Base-by-base conservation (phyloP, 225 moss, liverwort and hornwort species). In the Rhytidiadelphus loreus region DNA sequence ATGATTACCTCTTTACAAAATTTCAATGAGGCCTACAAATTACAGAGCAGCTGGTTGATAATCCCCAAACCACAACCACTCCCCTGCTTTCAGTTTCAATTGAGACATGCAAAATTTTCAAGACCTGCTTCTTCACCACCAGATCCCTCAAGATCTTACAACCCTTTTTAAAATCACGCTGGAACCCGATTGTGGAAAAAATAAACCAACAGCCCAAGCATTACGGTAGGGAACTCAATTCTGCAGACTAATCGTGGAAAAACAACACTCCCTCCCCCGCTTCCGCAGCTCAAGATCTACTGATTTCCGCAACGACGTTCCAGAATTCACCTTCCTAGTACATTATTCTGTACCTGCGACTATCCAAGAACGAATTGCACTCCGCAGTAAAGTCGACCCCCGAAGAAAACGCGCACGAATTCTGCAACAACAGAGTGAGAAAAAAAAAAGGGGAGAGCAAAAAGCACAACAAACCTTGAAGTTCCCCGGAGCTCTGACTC, bases 401-500 rank as follows among this genome's bases (percentile, higher is more conserved):
- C 56, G 3, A 44, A 68, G 53, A 23, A 29, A 81, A 11, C 44
- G 63, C 33, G 72, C 8, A 29, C 21, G 52, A 76, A 76, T 86
- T 86, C 29, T 39, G 52, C n/a, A 86, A 28, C n/a, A 62, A 14
- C 50, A 37, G n/a, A 14, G 75, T 15, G 58, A 12, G 2, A 64
- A 30, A 9, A 43, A 20, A 66, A 29, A 63, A 2, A n/a, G n/a
- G n/a, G n/a, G n/a, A 61, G 7, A 80, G 61, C 15, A n/a, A 28
- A 30, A 41, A 53, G 37, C 63, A 64, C 16, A 64, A 88, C 35
- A 70, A 86, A 99, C 98, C 98, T 99, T 97, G 96, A 64, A 99
- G 91, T 83, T 99, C 97, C 64, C 88, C 91, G 70, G 90, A 93
- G 86, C 91, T 96, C 88, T 99, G 98, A n/a, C 95, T 92, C 60